phyloP scores from a whole-genome alignment of 495 filamentous ascomycete genomes.

The Jackrogersella minutella region DNA sequence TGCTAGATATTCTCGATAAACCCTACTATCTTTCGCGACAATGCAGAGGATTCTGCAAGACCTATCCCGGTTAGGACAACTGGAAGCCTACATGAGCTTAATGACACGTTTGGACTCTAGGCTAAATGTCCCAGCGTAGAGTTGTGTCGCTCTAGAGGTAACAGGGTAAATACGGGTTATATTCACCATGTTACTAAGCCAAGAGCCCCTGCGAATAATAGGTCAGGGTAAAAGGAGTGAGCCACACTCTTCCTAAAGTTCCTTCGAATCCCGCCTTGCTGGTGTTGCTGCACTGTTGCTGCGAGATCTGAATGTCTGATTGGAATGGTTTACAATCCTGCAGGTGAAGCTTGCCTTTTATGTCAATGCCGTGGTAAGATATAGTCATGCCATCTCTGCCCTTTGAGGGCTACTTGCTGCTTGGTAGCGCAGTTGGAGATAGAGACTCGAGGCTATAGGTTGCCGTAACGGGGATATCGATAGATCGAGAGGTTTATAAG shows the following conservation, averaged over 20 bases:
- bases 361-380: too few species aligned
- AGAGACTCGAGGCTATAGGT: too few species aligned
- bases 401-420: not conserved
- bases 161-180: conserved; percentile 5
- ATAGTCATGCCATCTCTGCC: not conserved
- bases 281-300: conserved; percentile 1
- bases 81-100: not conserved
- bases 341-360: not conserved
- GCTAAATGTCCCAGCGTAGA: conserved; percentile 9
- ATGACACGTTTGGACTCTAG: not conserved
- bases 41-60: not conserved
- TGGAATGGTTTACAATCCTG: conserved; percentile 3
- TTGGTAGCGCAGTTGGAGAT: not conserved
- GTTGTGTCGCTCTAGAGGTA: not conserved
- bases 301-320: not conserved
- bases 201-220: not conserved
- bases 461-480: too few species aligned
- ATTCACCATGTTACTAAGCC: conserved; percentile 1
- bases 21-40: not conserved
- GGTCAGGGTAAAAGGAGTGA: not conserved
- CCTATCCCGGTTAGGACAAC: not conserved
- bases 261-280: not conserved
- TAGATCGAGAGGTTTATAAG: too few species aligned
- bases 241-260: not conserved
- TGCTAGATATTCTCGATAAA: not conserved